Conservation (phyloP, 192 early-diverging fungal genomes). For the Pilaira anomala region DNA sequence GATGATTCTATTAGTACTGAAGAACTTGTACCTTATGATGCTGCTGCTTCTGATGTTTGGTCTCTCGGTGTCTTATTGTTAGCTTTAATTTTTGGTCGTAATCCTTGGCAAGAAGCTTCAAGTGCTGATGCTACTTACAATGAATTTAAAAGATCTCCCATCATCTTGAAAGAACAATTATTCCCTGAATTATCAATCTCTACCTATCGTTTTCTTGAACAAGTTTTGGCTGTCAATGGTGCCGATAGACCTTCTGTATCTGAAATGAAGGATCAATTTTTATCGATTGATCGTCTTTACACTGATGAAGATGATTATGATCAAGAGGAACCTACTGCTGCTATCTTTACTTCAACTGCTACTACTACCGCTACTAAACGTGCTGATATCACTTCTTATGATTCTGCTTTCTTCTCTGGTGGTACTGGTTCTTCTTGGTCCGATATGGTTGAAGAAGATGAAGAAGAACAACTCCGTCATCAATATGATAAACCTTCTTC, state of each 20-base stretch:
- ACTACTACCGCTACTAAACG: background rate
- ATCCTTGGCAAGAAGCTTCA: slow-evolving; percentile 72
- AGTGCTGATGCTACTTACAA: slow-evolving; percentile 46
- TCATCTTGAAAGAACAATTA: slow-evolving; percentile 47
- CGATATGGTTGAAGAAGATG: slow-evolving; percentile 38
- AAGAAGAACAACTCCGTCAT: background rate
- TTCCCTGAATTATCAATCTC: slow-evolving; percentile 47
- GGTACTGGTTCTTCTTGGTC: slow-evolving; percentile 32
- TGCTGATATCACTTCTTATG: slow-evolving; percentile 17
- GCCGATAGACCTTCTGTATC: slow-evolving; percentile 38
- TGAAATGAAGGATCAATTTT: slow-evolving; percentile 32
- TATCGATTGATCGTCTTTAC: slow-evolving; percentile 17
- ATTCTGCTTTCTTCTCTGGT: slow-evolving; percentile 35
- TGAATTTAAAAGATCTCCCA: slow-evolving; percentile 47
- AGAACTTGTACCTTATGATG: slow-evolving; percentile 43
- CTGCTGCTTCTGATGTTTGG: slow-evolving; percentile 75
- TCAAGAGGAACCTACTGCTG: slow-evolving; percentile 4
- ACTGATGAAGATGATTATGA: slow-evolving; percentile 14
- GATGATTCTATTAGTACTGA: slow-evolving; percentile 23
- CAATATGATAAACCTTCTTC: slow-evolving; percentile 3
- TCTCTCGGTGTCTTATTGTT: slow-evolving; percentile 73
- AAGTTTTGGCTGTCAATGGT: slow-evolving; percentile 45
- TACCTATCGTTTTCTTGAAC: slow-evolving; percentile 41
- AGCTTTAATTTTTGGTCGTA: slow-evolving; percentile 74
- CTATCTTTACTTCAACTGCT: background rate